Base-by-base conservation (phyloP, 768 basidiomycete species). In the Rhodotorula graminis region DNA sequence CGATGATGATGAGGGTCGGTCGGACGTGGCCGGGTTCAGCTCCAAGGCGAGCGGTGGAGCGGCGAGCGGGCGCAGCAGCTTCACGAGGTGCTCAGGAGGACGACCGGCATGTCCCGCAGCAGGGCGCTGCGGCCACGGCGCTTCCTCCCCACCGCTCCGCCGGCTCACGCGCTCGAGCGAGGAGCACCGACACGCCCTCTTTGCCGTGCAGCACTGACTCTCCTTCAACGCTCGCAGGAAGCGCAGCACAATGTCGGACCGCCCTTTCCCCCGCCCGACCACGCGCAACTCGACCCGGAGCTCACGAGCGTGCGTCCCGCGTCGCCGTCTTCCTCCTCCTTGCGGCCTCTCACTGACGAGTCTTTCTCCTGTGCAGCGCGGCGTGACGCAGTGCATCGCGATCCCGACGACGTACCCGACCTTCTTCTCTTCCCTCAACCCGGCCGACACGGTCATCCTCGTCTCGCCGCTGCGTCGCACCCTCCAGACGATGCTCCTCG, bases 381-480 rank as follows among this genome's bases (percentile, higher is more conserved):
- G 71, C 23, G 29, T 69, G 10, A 72, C 71, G 1, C 71, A 72
- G 31, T 72, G 71, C 58, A 25, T 46, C 37, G 53, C 72, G 19
- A 67, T 74, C n/a, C 69, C 69, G 1, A 64, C 62, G 27, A 61
- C 50, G 6, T 74, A 74, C 53, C 65, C 73, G 4, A 67, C 47
- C 53, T 70, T 74, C 40, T 74, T 70, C 62, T 7, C 52, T 7
- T 65, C 69, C 25, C 64, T 74, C 33, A 29, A 55, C n/a, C 55
- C 69, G 19, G 31, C 50, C 33, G 52, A 67, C 18, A 71, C 69
- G 31, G 44, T 74, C 33, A 65, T 74, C 60, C 33, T 74, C 64
- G 59, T 73, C 37, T 71, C 71, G 1, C 77, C 78, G 3, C 47
- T 78, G 5, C 70, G 76, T 0, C 69, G 78, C 8, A 72, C 69